Base-by-base conservation (phyloP, 1,284 basidiomycete genomes). In the Dichomitus squalens region DNA sequence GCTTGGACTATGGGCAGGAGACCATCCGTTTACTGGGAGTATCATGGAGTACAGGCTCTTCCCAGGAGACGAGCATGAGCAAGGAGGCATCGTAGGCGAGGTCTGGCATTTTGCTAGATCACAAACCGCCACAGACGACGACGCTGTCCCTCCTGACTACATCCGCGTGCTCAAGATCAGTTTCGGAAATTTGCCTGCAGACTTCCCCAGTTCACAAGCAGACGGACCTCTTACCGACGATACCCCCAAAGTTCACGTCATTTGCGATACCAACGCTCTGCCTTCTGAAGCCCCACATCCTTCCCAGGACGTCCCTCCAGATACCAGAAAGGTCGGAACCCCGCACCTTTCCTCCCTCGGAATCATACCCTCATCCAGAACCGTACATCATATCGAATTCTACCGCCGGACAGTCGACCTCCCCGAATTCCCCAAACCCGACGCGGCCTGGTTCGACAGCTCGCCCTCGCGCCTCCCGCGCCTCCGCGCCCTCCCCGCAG, bases 1-100 rank as follows among this genome's bases (percentile, higher is more conserved):
- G 23, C 21, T 68, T 21, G 68, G 68, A n/a, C 51, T 68, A 8
- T 69, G 68, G 68, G 68, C 68, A 0, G 65, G 57, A 48, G 66
- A 69, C 46, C 47, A 62, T 27, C 68, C 66, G 0, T 68, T 63
- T 48, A 38, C 54, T 3, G 66, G 68, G 1, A 64, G 59, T 38
- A 55, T 69, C 36, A 27, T 69, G n/a, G 64, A 69, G 44, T 69
- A 67, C 36, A 63, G 57, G 7, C 47, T 69, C n/a, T 38, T 59
- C n/a, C 6, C 39, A 1, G 66, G 62, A 12, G 53, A 59, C 29
- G 58, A 60, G 34, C 14, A 44, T 11, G 66, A 65, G 40, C 58
- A 57, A 18, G 66, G 60, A 8, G 68, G 68, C 4, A 68, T 69
- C 20, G 48, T 69, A 11, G 66, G 68, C 35, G 64, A 66, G 47